Evolutionary conservation across 164 flowering plant genomes (phyloP).

Genomic region (Nymphaea colorata): DNA sequence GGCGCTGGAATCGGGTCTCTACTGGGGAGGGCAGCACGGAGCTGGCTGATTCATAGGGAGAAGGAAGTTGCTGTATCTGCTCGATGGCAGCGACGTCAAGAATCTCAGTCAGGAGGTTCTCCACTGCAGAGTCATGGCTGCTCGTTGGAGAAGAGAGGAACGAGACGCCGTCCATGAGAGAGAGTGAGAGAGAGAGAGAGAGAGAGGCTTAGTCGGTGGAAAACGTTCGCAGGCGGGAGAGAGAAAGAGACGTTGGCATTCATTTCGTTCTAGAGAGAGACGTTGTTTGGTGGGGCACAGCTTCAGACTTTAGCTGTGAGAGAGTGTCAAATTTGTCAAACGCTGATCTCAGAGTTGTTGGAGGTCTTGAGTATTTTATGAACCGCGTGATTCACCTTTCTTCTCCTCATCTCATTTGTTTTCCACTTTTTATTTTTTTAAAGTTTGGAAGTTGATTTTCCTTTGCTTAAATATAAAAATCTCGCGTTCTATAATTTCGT

Average conservation of each 20-base stretch:
- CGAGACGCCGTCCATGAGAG: conserved; percentile 38
- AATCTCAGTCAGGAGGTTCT: conserved; percentile 48
- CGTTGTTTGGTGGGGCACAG: background rate
- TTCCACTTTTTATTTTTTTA: too few species aligned
- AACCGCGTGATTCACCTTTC: too few species aligned
- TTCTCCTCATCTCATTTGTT: too few species aligned
- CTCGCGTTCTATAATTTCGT: too few species aligned
- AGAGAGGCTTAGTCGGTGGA: background rate
- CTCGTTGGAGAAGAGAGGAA: conserved; percentile 23
- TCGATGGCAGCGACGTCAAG: conserved; percentile 49
- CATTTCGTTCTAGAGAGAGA: background rate
- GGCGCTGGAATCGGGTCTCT: conserved; percentile 50
- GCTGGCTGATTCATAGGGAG: conserved; percentile 31
- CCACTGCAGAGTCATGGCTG: conserved; percentile 47
- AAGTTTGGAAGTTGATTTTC: too few species aligned
- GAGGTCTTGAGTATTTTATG: background rate
- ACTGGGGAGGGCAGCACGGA: conserved; percentile 47
- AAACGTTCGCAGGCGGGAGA: background rate
- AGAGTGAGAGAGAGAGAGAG: background rate
- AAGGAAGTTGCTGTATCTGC: conserved; percentile 54
- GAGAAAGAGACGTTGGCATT: background rate
- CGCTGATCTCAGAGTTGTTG: background rate
- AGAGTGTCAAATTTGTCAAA: background rate
- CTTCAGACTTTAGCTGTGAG: too few species aligned
- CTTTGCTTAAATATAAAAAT: too few species aligned